A percentile compares a stretch with the other conserved stretches of the same genome.
phyloP scores from a whole-genome alignment of 305 asterid species.

The Rubia balearica region DNA sequence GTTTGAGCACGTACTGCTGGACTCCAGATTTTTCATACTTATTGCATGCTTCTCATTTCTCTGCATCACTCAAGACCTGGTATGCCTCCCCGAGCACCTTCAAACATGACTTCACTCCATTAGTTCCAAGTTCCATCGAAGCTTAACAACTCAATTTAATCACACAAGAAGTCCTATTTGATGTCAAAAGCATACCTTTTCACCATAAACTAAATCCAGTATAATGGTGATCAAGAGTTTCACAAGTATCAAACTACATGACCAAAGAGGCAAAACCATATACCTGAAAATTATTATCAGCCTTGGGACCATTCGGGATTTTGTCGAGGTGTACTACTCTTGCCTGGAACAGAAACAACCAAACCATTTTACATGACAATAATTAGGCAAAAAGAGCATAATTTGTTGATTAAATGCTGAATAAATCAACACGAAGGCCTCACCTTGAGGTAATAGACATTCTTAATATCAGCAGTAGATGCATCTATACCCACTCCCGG shows the following conservation, averaged over 20 bases:
- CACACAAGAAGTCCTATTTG: not conserved
- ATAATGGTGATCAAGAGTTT: not conserved
- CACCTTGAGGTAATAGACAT: conserved; percentile 76
- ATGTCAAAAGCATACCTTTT: not conserved
- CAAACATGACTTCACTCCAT: conserved; percentile 13
- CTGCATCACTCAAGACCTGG: conserved; percentile 76
- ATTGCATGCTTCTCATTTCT: conserved; percentile 59
- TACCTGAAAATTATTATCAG: conserved; percentile 80
- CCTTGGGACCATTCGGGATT: conserved; percentile 64
- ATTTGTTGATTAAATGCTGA: not conserved
- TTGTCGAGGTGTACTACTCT: conserved; percentile 81
- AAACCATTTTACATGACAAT: not conserved
- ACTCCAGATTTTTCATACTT: conserved; percentile 61
- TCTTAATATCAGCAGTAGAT: conserved; percentile 55
- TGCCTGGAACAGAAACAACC: conserved; percentile 42
- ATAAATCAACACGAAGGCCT: conserved; percentile 4
- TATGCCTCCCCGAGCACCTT: conserved; percentile 85
- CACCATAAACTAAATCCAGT: not conserved
- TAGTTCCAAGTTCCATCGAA: not conserved
- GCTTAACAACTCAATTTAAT: not conserved
- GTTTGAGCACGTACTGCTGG: conserved; percentile 38
- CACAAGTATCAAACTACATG: not conserved
- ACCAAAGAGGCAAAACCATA: not conserved
- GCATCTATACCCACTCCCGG: conserved; percentile 60
- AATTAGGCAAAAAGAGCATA: not conserved